Evolutionary conservation across 2,329 filamentous ascomycete species (phyloP), one percentile per base, ranked within the genome.

Genomic region (Onygenales sp.): DNA sequence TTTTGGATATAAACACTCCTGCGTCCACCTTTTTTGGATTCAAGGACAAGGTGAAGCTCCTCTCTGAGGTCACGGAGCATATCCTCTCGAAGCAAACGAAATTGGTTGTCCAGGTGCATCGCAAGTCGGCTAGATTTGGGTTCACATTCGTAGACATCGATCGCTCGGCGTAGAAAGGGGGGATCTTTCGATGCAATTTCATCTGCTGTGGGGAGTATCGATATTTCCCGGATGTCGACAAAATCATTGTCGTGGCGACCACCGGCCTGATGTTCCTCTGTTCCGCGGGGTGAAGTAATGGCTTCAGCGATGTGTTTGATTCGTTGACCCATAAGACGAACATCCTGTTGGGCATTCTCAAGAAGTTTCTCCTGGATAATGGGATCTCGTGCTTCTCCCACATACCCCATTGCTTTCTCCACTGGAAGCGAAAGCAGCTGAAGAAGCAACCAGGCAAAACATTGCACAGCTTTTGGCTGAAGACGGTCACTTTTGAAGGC

Each of bases 391-490:
- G 62, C 65, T 7, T 66, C 54, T 8, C 55, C 42, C 6, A 62
- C 14, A 54, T 67, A 62, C 54, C 58, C 49, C 51, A 62, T 42
- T 47, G 61, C 48, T 44, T 51, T 13, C 44, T 64, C 52, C 0
- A 56, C 45, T 0, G 68, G 63, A 1, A 71, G 62, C 1, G 72
- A 69, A 1, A 81, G 59, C 8, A 84, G 63, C 52, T 81, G 73
- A 3, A 74, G 58, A 2, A 72, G 66, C 2, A 81, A 63, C 77
- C 78, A 81, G 1, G 71, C 70, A 54, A 81, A 75, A 0, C 68
- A 61, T 13, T 66, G 59, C 1, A 70, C 58, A 0, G 66, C 62
- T 0, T 57, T 57, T 1, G 69, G 60, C 1, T 65, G 58, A 6
- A 80, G 63, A 1, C 57, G 54, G 6, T 62, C 57, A 2, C 36